These are phyloP conservation scores for Ceratocystis colombiana DNA, from an alignment of 2,329 filamentous ascomycete species.

Conservation along the genomic window DNA sequence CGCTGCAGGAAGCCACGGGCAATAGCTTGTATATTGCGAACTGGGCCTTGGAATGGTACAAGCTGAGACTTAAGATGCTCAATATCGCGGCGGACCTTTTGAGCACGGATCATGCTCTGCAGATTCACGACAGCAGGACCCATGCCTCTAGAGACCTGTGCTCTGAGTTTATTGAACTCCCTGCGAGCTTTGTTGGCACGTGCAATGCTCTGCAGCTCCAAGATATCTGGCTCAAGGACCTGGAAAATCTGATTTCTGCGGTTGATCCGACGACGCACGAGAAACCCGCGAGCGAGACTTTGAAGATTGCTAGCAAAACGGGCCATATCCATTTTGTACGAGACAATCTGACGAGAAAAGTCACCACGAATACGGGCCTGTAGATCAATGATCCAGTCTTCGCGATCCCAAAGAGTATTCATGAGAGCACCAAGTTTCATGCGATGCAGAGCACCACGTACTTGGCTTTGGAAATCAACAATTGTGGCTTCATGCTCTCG, in stretches of 20 bases:
- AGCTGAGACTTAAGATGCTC: slow-evolving; percentile 49
- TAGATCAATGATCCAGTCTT: slow-evolving; percentile 66
- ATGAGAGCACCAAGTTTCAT: slow-evolving; percentile 70
- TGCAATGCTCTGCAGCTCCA: slow-evolving; percentile 61
- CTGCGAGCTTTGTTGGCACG: slow-evolving; percentile 19
- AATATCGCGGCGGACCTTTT: slow-evolving; percentile 52
- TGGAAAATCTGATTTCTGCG: slow-evolving; percentile 59
- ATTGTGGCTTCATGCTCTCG: slow-evolving; percentile 63
- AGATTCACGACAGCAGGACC: slow-evolving; percentile 35
- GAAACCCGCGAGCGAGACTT: slow-evolving; percentile 63
- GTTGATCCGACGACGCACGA: slow-evolving; percentile 55
- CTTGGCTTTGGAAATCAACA: slow-evolving; percentile 74
- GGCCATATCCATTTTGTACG: slow-evolving; percentile 74
- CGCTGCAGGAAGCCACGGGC: slow-evolving; percentile 59
- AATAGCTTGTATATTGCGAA: slow-evolving; percentile 54
- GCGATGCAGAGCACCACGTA: slow-evolving; percentile 68
- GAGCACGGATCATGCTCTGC: slow-evolving; percentile 69
- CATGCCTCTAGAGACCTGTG: slow-evolving; percentile 10
- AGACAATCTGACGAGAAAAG: slow-evolving; percentile 71
- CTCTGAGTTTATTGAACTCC: slow-evolving; percentile 5
- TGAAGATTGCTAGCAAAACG: slow-evolving; percentile 71
- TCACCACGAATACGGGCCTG: slow-evolving; percentile 83
- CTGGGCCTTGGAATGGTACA: slow-evolving; percentile 50
- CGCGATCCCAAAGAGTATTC: slow-evolving; percentile 81
- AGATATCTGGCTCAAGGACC: slow-evolving; percentile 58